phyloP scores from a whole-genome alignment of 768 basidiomycete genomes.

The Amanita thiersii region DNA sequence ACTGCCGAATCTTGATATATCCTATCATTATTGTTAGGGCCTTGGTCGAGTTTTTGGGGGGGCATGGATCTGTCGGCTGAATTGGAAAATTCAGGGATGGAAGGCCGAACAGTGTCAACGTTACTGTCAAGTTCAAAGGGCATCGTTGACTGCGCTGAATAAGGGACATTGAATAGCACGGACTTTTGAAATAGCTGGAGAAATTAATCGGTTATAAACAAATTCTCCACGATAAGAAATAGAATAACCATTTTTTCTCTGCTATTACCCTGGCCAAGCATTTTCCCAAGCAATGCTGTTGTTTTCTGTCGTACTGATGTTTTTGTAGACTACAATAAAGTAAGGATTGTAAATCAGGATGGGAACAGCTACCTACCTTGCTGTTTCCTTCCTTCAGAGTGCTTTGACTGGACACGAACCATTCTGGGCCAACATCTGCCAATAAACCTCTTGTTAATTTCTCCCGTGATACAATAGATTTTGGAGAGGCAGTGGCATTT shows the following conservation, averaged over 20 bases:
- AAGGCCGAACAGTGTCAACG: conserved; percentile 23
- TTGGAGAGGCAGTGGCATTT: conserved; percentile 18
- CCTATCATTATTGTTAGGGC: conserved; percentile 55
- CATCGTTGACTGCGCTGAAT: conserved; percentile 39
- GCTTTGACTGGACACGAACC: conserved; percentile 40
- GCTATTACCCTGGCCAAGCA: conserved; percentile 58
- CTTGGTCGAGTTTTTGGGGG: conserved; percentile 36
- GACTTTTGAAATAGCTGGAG: no score
- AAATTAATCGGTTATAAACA: no score
- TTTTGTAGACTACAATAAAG: conserved; percentile 33
- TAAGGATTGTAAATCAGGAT: conserved; percentile 1
- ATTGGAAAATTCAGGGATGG: conserved; percentile 44
- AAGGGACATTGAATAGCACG: conserved; percentile 25
- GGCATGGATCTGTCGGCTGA: conserved; percentile 18
- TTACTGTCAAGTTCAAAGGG: conserved; percentile 35
- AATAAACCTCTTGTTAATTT: conserved; percentile 11
- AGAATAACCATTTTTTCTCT: conserved; percentile 33
- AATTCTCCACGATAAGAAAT: not conserved
- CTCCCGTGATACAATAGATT: conserved; percentile 23
- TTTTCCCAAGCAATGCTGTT: conserved; percentile 74
- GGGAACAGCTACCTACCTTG: conserved; percentile 18
- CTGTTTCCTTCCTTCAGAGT: conserved; percentile 27
- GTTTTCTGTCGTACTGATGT: conserved; percentile 70
- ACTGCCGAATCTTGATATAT: conserved; percentile 24
- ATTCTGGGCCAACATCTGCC: conserved; percentile 24